Conservation (phyloP, 495 filamentous ascomycete species). For the Trichoderma orchidacearum region DNA sequence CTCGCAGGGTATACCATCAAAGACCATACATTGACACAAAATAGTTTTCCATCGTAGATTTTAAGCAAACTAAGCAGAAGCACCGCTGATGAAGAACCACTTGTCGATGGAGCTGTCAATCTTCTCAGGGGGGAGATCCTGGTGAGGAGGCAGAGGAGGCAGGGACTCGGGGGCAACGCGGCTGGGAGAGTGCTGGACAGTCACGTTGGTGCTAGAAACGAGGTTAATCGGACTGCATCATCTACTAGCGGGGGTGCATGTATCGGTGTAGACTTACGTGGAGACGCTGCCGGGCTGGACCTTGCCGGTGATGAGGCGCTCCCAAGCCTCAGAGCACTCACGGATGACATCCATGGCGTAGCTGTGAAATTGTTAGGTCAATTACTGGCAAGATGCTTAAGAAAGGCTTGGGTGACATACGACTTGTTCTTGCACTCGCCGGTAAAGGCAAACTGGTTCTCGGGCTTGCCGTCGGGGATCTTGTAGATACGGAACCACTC, state of each 20-base stretch:
- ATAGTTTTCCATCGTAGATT: not conserved
- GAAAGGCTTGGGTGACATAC: constrained; percentile 29
- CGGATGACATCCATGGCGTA: constrained; percentile 90
- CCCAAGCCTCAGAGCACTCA: constrained; percentile 95
- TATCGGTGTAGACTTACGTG: constrained; percentile 45
- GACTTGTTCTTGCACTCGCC: constrained; percentile 99
- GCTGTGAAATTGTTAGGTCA: constrained; percentile 24
- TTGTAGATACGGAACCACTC: constrained; percentile 99
- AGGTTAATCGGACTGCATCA: not conserved
- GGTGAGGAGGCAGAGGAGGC: constrained; percentile 54
- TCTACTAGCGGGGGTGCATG: not conserved
- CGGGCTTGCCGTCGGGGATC: constrained; percentile 99
- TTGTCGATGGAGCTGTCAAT: constrained; percentile 98
- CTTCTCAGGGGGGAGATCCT: constrained; percentile 71
- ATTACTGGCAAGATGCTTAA: not conserved
- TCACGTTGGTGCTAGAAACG: constrained; percentile 55
- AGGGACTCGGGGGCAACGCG: constrained; percentile 50
- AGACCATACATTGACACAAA: constrained; percentile 1
- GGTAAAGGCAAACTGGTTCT: constrained; percentile 99
- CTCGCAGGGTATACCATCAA: constrained; percentile 1
- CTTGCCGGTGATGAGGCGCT: constrained; percentile 87
- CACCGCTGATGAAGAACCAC: constrained; percentile 99
- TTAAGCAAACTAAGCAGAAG: constrained; percentile 56
- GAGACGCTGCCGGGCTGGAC: constrained; percentile 59
- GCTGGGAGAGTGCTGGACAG: constrained; percentile 54